Evolutionary conservation across 768 basidiomycete species (phyloP).

Genomic region (Russula griseocarnosa): DNA sequence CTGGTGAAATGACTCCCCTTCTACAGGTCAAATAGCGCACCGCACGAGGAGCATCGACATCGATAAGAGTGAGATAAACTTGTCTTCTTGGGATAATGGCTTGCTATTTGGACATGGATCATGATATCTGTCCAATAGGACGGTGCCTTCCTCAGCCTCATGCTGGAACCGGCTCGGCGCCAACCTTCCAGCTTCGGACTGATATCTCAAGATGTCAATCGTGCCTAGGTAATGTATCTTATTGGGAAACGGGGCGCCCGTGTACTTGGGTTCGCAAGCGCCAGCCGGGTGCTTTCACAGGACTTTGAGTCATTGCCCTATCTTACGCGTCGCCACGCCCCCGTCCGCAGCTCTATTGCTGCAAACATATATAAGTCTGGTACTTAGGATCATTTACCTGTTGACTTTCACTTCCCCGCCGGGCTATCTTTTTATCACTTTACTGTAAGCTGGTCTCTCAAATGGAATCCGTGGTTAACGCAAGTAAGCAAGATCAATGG

Average conservation of each 20-base stretch:
- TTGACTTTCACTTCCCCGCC: constrained; percentile 15
- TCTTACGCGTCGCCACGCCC: constrained; percentile 11
- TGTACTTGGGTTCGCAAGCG: constrained; percentile 24
- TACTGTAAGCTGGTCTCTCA: constrained; percentile 5
- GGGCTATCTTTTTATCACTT: background rate
- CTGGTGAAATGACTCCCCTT: background rate
- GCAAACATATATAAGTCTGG: constrained; percentile 17
- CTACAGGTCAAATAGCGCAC: background rate
- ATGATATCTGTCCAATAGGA: background rate
- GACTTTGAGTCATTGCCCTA: constrained; percentile 7
- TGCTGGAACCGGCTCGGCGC: constrained; percentile 1
- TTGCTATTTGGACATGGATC: background rate
- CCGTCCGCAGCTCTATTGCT: constrained; percentile 3
- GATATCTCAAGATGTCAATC: constrained; percentile 11
- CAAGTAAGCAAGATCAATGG: constrained; percentile 24
- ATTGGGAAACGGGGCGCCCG: constrained; percentile 21
- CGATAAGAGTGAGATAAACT: background rate
- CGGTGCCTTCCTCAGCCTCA: background rate
- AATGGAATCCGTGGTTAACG: constrained; percentile 7
- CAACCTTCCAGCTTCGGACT: background rate
- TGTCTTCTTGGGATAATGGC: background rate
- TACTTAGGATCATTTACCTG: background rate
- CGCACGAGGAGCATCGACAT: background rate
- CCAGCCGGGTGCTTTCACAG: constrained; percentile 7
- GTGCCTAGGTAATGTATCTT: background rate